These are phyloP conservation scores for Lasiosphaeris hirsuta DNA, from an alignment of 495 filamentous ascomycete species.

Conservation along the genomic window DNA sequence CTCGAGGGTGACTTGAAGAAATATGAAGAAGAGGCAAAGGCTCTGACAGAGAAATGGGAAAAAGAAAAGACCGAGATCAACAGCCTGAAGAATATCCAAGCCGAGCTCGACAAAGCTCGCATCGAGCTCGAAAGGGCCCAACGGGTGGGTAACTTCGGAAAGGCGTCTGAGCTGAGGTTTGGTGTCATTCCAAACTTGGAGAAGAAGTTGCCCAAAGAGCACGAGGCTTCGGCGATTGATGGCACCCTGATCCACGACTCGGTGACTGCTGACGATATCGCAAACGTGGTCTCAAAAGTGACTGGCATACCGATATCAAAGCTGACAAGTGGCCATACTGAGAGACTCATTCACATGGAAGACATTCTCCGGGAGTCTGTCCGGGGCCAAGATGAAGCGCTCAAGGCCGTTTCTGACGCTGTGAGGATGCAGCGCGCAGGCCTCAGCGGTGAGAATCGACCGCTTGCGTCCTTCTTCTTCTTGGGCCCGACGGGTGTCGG, in stretches of 20 bases:
- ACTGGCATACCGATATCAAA: constrained; percentile 92
- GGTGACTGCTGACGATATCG: constrained; percentile 91
- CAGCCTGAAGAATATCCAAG: constrained; percentile 77
- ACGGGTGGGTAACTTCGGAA: constrained; percentile 84
- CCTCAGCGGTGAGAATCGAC: constrained; percentile 84
- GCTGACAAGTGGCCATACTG: constrained; percentile 85
- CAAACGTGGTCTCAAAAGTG: constrained; percentile 79
- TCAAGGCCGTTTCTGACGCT: constrained; percentile 86
- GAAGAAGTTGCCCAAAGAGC: constrained; percentile 74
- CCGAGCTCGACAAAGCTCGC: constrained; percentile 76
- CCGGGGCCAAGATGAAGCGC: constrained; percentile 89
- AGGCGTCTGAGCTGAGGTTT: constrained; percentile 83
- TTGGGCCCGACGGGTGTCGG: constrained; percentile 94
- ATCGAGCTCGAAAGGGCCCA: constrained; percentile 85
- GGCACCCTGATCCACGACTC: constrained; percentile 82
- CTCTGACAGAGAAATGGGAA: constrained; percentile 78
- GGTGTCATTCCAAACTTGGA: constrained; percentile 79
- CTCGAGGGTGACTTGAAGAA: constrained; percentile 70
- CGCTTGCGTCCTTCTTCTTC: constrained; percentile 95
- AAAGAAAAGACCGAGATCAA: constrained; percentile 84
- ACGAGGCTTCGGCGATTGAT: constrained; percentile 39
- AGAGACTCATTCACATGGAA: constrained; percentile 93
- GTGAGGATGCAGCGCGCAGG: constrained; percentile 93
- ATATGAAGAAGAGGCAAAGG: constrained; percentile 65
- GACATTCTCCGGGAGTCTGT: constrained; percentile 81